Base-by-base conservation (phyloP, 2,329 filamentous ascomycete genomes). In the Cercospora brassicicola region DNA sequence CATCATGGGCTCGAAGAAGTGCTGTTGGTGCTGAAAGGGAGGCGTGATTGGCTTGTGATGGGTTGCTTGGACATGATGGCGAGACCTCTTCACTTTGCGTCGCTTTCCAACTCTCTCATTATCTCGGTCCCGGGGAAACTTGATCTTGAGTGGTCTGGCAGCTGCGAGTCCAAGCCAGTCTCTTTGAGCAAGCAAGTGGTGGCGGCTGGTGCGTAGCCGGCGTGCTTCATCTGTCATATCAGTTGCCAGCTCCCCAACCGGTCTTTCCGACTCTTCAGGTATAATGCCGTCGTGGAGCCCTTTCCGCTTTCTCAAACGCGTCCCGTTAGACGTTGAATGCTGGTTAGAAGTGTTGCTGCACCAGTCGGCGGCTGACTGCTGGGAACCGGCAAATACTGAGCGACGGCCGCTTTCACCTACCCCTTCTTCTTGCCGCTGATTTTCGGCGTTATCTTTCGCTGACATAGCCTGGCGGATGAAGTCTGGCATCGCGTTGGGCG, bases 101-200 rank as follows among this genome's bases (percentile, higher is more conserved):
- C 77, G 73, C 64, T 75, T 75, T 4, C 75, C 76, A n/a, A 78
- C 67, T 18, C 64, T 66, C 15, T 74, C 71, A 45, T 66, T 69
- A 6, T 75, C 76, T 3, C 57, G 59, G 4, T 65, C 39, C 2
- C 68, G 65, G 15, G 73, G 59, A 53, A 74, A 77, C 4, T 67
- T 67, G n/a, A 77, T 69, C 20, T 71, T 70, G 15, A 75, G 36
- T 11, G 76, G 76, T 33, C 71, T 71, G 1, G 69, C 70, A 18
- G 71, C 64, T 56, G 70, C 67, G n/a, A 78, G 69, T 11, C 73
- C 72, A 33, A 78, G 71, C 77, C 77, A 78, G 67, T 78, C 76
- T 39, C 53, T 60, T n/a, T 69, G 75, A 30, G 71, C 67, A 26
- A 77, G 72, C 5, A 78, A 71, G 11, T 70, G 69, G 5, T 68